A percentile compares a stretch with the other conserved stretches of the same genome.
phyloP scores from a whole-genome alignment of 2,329 filamentous ascomycete genomes.

The Penicillium sp. region DNA sequence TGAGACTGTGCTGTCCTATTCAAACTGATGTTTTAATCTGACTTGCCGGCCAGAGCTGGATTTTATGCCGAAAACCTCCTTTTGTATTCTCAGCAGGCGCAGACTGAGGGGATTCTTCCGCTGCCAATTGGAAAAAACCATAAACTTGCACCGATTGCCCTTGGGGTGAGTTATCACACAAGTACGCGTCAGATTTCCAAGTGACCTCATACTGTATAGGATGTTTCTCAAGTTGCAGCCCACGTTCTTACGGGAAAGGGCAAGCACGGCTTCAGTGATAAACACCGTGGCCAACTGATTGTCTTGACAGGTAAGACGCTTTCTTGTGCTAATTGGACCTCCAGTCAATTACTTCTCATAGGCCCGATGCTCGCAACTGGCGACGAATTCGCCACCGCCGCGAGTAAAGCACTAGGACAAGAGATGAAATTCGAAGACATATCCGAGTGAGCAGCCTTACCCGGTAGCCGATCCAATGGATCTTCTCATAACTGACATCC shows the following conservation, averaged over 20 bases:
- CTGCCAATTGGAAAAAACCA: constrained; percentile 52
- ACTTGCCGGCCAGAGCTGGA: constrained; percentile 41
- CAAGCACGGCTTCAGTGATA: constrained; percentile 53
- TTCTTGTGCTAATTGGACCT: background rate
- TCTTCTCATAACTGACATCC: background rate
- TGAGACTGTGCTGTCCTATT: constrained; percentile 16
- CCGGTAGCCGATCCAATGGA: too few relatives aligned
- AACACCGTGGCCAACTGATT: constrained; percentile 57
- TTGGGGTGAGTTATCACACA: constrained; percentile 42
- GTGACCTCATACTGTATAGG: constrained; percentile 30
- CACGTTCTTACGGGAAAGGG: constrained; percentile 53
- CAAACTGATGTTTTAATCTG: background rate
- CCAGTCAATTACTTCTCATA: constrained; percentile 15
- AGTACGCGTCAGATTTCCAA: background rate
- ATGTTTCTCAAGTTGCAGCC: constrained; percentile 52
- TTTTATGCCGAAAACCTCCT: constrained; percentile 58
- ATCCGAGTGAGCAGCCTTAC: constrained; percentile 39
- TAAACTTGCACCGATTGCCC: constrained; percentile 54
- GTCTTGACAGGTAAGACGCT: constrained; percentile 48
- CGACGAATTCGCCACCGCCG: constrained; percentile 50
- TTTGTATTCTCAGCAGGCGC: constrained; percentile 50
- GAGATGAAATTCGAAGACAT: constrained; percentile 53
- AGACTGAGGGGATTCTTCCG: constrained; percentile 49
- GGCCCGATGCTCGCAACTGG: constrained; percentile 52
- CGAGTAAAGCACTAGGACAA: constrained; percentile 48